Evolutionary conservation across 495 filamentous ascomycete species (phyloP), one percentile per base, ranked within the genome.

Genomic region (Astrocystis sublimbata): DNA sequence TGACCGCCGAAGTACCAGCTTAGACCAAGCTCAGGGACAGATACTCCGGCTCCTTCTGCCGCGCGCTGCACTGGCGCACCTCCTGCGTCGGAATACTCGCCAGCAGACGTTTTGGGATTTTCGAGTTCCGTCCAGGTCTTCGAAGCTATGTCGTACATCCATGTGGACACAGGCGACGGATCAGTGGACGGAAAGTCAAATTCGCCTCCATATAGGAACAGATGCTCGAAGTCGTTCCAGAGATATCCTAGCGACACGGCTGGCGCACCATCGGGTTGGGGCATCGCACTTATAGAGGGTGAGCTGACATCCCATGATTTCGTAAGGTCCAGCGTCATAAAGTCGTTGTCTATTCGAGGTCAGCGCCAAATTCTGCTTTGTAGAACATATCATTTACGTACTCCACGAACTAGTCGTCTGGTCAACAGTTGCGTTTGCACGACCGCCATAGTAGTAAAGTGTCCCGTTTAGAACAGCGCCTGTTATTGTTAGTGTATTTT

Each of bases 1-100:
- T 91, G 89, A 0, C 89, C 89, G 28, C 88, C 89, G 71, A 92
- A 92, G 69, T 90, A 92, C 78, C 82, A 92, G 10, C 87, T 88
- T 53, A 86, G 62, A 0, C 87, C 89, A 7, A 91, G 69, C 31
- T 87, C 83, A 15, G 88, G 81, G 8, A 91, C 83, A 51, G 83
- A 89, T 17, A 89, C 68, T 2, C 88, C 88, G 13, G 89, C 86
- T 28, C 89, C 89, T 68, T 92, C 89, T 17, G 87, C 89, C 1
- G 87, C 76, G 26, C 88, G 76, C 62, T 90, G 82, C 3, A 90
- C 74, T 1, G 79, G 76, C 10, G 78, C 70, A 30, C 77, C 79
- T 26, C 75, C 86, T 2, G 67, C 72, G 23, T 79, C 80, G 6
- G 86, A 85, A 63, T 81, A 81, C 33, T 85, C 81, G 38, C 88